Conservation (phyloP, 2,329 filamentous ascomycete species). For the Fusarium heterosporum region DNA sequence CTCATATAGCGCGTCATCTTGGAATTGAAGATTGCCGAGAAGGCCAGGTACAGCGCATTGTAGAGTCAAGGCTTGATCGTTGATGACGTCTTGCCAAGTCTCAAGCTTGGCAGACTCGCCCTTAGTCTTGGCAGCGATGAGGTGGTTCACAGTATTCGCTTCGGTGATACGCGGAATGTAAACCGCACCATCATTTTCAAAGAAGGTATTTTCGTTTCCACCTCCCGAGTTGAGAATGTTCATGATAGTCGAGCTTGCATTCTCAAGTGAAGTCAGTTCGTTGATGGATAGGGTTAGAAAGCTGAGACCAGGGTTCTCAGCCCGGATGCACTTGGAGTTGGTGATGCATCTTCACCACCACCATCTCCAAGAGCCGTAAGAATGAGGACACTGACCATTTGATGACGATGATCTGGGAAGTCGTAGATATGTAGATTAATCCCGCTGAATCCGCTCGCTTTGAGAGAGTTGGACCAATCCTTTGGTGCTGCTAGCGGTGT, state of each 20-base stretch:
- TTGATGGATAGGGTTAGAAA: background rate
- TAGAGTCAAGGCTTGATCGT: background rate
- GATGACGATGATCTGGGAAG: constrained; percentile 6
- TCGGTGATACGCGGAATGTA: constrained; percentile 9
- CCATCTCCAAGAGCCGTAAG: constrained; percentile 4
- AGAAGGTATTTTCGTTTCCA: background rate
- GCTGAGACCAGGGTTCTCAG: constrained; percentile 3
- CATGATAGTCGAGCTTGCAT: background rate
- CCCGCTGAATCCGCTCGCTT: constrained; percentile 7
- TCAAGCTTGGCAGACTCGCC: background rate
- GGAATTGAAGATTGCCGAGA: constrained; percentile 11
- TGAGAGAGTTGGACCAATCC: background rate
- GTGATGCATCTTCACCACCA: background rate
- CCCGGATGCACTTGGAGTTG: background rate
- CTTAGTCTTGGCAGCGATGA: constrained; percentile 4
- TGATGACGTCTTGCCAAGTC: constrained; percentile 4
- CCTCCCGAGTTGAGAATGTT: background rate
- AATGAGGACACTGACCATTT: constrained; percentile 13
- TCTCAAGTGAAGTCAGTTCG: background rate
- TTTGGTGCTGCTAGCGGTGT: constrained; percentile 7
- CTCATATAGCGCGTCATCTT: constrained; percentile 11
- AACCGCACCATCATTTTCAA: constrained; percentile 4
- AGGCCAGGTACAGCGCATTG: constrained; percentile 11
- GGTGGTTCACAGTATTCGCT: constrained; percentile 6
- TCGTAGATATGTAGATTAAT: constrained; percentile 11